Evolutionary conservation across 2,329 filamentous ascomycete species (phyloP).

Genomic region (Bisporella sp.): DNA sequence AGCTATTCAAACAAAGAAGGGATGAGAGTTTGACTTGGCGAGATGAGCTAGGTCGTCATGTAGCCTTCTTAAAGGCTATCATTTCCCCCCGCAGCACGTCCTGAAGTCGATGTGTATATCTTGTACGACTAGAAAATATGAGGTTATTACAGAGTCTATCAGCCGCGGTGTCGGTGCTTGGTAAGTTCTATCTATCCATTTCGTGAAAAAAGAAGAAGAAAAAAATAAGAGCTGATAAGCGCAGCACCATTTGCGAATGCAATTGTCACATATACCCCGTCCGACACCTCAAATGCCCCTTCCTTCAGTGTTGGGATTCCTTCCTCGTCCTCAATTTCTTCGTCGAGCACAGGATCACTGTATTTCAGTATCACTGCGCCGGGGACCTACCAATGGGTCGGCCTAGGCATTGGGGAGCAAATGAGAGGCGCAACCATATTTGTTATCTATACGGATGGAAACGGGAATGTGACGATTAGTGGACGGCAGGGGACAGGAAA

Average conservation of each 20-base stretch:
- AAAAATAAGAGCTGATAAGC: too few species aligned
- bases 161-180: too few species aligned
- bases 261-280: slow-evolving; percentile 16
- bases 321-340: slow-evolving; percentile 32
- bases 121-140: too few species aligned
- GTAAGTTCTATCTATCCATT: too few species aligned
- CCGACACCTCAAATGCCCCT: slow-evolving; percentile 6
- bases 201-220: too few species aligned
- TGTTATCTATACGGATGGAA: slow-evolving; percentile 46
- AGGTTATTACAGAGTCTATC: too few species aligned
- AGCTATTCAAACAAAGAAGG: too few species aligned
- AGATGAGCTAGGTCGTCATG: too few species aligned
- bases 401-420: slow-evolving; percentile 44
- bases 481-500: slow-evolving; percentile 40
- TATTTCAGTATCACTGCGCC: slow-evolving; percentile 51
- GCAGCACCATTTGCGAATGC: not conserved
- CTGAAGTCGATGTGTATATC: too few species aligned
- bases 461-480: slow-evolving; percentile 48
- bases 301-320: slow-evolving; percentile 20
- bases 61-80: too few species aligned
- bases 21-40: too few species aligned
- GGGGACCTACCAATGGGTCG: slow-evolving; percentile 46
- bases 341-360: slow-evolving; percentile 44
- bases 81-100: too few species aligned
- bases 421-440: slow-evolving; percentile 54